Conservation (phyloP, 83 land plant genomes). For the Thuja plicata region DNA sequence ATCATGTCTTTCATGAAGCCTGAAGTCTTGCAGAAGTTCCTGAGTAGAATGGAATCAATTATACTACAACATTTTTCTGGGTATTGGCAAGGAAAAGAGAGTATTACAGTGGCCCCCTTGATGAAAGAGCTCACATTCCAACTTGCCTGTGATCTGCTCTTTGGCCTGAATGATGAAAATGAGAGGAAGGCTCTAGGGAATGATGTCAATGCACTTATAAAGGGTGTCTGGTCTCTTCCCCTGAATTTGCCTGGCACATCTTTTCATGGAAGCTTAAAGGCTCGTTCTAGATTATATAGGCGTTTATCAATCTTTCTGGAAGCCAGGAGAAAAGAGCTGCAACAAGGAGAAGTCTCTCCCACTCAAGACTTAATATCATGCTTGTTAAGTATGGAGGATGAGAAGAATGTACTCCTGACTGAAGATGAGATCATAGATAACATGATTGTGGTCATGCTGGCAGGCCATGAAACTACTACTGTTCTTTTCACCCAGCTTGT, state of each 20-base stretch:
- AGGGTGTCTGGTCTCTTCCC: constrained; percentile 41
- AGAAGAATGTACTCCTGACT: constrained; percentile 8
- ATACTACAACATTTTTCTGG: constrained; percentile 20
- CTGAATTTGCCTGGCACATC: constrained; percentile 40
- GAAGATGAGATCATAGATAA: constrained; percentile 32
- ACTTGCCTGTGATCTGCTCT: constrained; percentile 28
- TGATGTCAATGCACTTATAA: constrained; percentile 18
- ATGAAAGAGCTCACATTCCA: constrained; percentile 39
- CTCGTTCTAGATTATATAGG: constrained; percentile 14
- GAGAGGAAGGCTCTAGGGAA: constrained; percentile 12
- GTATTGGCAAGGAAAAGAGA: neutral
- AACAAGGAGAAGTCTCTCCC: constrained; percentile 7
- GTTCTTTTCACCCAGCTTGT: constrained; percentile 26
- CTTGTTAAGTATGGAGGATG: constrained; percentile 24
- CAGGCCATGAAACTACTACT: constrained; percentile 48
- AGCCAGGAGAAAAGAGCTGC: constrained; percentile 21
- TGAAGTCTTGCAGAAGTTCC: constrained; percentile 30
- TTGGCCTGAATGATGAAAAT: constrained; percentile 21
- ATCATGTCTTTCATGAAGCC: constrained; percentile 38
- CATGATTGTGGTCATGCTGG: constrained; percentile 27
- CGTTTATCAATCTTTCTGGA: constrained; percentile 12
- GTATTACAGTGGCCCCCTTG: constrained; percentile 21
- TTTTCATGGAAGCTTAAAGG: constrained; percentile 27
- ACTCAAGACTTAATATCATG: constrained; percentile 41
- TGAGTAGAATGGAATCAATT: constrained; percentile 28